phyloP scores from a whole-genome alignment of 176 grass and related monocot species.

The Aegilops longissima region DNA sequence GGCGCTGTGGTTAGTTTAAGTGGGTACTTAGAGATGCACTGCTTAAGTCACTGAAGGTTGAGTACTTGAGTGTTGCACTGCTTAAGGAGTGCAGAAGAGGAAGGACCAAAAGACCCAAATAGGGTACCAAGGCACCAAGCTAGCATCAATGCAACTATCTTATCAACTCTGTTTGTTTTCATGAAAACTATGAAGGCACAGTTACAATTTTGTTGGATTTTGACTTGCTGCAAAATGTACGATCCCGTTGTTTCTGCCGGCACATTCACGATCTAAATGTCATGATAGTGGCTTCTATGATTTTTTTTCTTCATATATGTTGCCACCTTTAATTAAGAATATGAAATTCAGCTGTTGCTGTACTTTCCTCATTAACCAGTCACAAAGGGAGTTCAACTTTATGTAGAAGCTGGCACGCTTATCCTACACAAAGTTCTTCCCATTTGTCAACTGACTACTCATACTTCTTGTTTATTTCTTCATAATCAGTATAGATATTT shows the following conservation, averaged over 20 bases:
- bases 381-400: not conserved
- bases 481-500: not conserved
- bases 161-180: not conserved
- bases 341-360: not conserved
- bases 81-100: not conserved
- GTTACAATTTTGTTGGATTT: not conserved
- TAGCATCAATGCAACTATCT: not conserved
- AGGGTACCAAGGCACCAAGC: too few relatives aligned
- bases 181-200: not conserved
- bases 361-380: not conserved
- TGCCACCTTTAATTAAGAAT: not conserved
- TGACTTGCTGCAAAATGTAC: not conserved
- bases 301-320: not conserved
- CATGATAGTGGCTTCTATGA: not conserved
- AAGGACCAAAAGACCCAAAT: too few relatives aligned
- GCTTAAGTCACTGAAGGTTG: too few relatives aligned
- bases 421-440: too few relatives aligned
- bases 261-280: not conserved
- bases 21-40: not conserved
- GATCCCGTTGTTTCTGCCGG: not conserved
- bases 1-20: not conserved
- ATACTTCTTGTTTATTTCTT: not conserved
- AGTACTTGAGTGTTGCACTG: not conserved
- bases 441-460: too few relatives aligned
- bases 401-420: not conserved